Evolutionary conservation across 2,329 filamentous ascomycete species (phyloP), one percentile per base, ranked within the genome.

Genomic region (Coniella lustricola): DNA sequence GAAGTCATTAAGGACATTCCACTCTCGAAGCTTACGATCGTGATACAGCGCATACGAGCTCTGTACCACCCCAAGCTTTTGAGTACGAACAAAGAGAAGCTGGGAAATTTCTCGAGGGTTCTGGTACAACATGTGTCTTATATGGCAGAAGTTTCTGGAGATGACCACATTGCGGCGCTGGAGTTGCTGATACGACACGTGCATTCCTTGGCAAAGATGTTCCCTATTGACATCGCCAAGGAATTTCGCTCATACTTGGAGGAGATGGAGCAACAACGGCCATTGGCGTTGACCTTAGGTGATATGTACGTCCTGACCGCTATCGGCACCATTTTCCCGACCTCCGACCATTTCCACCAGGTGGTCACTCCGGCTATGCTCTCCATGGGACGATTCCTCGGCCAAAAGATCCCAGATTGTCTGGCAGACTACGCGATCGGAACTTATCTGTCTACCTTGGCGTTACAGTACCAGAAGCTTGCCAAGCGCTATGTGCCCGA

Each of bases 291-390:
- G 58, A 77, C 64, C 60, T 76, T 63, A 57, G 87, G 88, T 16
- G 90, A 98, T 59, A 68, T 98, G 17, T 69, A 90, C 18, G 69
- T 95, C n/a, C 70, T 98, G 32, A 90, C 88, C 0, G 90, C 88
- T 0, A 80, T 96, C 51, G 82, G 84, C 35, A 82, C 82, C 2
- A 86, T 94, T 46, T 98, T 95, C 60, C 90, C 93, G 4, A 95
- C 93, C 0, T 96, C 90, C 0, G 93, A 98, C 66, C 90, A 97
- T 67, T 98, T 97, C 67, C 93, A 98, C 60, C 85, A 93, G 58
- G 88, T 97, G 32, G 85, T 89, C 35, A 98, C 93, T 2, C 93
- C 93, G 2, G 86, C 91, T 1, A 85, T 89, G 67, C 79, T 96
- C 4, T 78, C 84, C n/a, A 87, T 97, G 66, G 79, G 79, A 12